Evolutionary conservation across 805 yeast genomes (phyloP).

Genomic region (Pichia cabralensis): DNA sequence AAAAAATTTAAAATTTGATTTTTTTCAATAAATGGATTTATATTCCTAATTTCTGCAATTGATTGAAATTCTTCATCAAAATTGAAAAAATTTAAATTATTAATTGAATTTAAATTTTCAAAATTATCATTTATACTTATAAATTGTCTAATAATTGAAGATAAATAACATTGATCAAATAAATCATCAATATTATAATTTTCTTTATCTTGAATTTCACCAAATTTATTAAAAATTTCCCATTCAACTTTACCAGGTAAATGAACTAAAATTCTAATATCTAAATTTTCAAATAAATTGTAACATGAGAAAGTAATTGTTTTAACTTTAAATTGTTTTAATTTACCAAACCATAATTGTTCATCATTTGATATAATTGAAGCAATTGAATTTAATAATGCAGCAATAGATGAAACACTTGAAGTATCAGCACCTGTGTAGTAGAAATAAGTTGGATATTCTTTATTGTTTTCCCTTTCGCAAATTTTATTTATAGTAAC

Average conservation of each 20-base stretch:
- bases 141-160: constrained; percentile 68
- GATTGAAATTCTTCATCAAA: constrained; percentile 51
- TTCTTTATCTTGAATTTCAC: constrained; percentile 26
- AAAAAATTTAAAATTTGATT: constrained; percentile 45
- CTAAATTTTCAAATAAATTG: constrained; percentile 52
- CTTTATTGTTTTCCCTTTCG: constrained; percentile 20
- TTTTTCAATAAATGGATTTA: constrained; percentile 56
- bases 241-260: constrained; percentile 68
- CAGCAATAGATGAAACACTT: constrained; percentile 69
- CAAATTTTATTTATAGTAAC: constrained; percentile 38
- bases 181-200: constrained; percentile 22
- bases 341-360: constrained; percentile 76
- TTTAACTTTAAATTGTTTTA: constrained; percentile 59
- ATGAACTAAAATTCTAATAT: constrained; percentile 61
- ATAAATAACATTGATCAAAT: constrained; percentile 56
- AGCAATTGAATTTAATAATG: constrained; percentile 58
- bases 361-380: constrained; percentile 50
- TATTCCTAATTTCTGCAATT: constrained; percentile 74
- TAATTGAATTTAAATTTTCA: no score
- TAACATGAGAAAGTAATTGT: constrained; percentile 60
- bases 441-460: constrained; percentile 45
- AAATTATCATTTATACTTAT: constrained; percentile 52
- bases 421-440: constrained; percentile 70
- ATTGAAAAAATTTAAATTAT: neutral
- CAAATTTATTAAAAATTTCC: constrained; percentile 38